Evolutionary conservation across 805 yeast genomes (phyloP).

Genomic region (Kodamaea neixiangensis): DNA sequence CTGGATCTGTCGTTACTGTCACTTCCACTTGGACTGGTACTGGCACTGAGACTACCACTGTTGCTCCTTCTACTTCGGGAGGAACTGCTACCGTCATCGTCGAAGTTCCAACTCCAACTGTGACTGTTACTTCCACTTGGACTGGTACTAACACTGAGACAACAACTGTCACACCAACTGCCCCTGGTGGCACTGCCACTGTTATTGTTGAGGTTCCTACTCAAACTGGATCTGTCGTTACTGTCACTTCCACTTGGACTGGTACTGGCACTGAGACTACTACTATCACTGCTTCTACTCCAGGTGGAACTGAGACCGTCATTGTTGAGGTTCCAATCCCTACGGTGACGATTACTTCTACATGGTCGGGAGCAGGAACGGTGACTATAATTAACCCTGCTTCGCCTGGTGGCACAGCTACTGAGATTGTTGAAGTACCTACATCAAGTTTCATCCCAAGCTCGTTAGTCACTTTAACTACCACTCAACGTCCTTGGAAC

Average conservation of each 20-base stretch:
- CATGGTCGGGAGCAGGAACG: constrained; percentile 15
- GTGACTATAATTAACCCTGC: constrained; percentile 12
- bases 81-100: constrained; percentile 16
- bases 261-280: constrained; percentile 5
- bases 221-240: constrained; percentile 11
- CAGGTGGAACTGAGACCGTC: constrained; percentile 12
- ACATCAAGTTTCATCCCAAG: background rate
- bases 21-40: constrained; percentile 6
- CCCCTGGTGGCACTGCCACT: constrained; percentile 13
- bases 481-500: constrained; percentile 10
- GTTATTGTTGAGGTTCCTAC: constrained; percentile 15
- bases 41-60: constrained; percentile 8
- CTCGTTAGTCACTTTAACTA: constrained; percentile 3
- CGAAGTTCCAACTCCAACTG: constrained; percentile 13
- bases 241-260: constrained; percentile 10
- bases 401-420: constrained; percentile 11
- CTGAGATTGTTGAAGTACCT: constrained; percentile 13
- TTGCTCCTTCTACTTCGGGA: constrained; percentile 7
- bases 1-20: constrained; percentile 11
- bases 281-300: constrained; percentile 10
- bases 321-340: constrained; percentile 15
- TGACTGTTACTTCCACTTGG: constrained; percentile 5
- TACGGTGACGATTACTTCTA: constrained; percentile 14
- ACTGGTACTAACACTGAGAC: background rate
- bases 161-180: constrained; percentile 2